Base-by-base conservation (phyloP, 164 flowering plant species). In the Vitis riparia region DNA sequence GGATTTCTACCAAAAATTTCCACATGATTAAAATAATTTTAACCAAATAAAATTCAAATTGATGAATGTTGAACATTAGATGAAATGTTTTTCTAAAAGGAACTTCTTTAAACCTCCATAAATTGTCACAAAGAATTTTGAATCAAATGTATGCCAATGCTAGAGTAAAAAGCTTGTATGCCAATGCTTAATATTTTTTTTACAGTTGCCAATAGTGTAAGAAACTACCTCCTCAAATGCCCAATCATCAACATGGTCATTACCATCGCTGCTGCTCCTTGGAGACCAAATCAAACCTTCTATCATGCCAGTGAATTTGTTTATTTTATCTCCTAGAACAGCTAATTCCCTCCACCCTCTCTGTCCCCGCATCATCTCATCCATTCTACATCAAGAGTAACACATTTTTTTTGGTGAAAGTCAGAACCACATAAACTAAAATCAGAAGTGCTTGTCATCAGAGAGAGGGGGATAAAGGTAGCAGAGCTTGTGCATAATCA, bases 271-370 rank as follows among this genome's bases (percentile, higher is more conserved):
- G 67, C 91, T 77, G 62, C 89, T 66, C 83, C 81, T 87, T 49
- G 97, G 99, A 70, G 98, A 96, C 97, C 98, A 91, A 79, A 93
- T 89, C 59, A 93, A 79, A 67, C 99, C 98, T 81, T 93, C 98
- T 65, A 96, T 87, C 97, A 93, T 92, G 65, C 99, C 97, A 74
- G 97, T 82, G 62, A 96, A 84, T 80, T 91, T 96, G 82, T 96
- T 96, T 53, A 96, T 74, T 77, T 89, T 96, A 72, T 96, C 99
- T 15, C 99, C 99, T 73, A 93, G 72, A 53, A 89, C 80, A 70
- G 99, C 91, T 68, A 96, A 76, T 74, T 96, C 99, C 74, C 99
- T 86, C 99, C 99, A 93, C n/a, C 99, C 99, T 78, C 98, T 82
- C 80, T 93, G 99, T 15, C 97, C 99, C 65, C 90, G 88, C 99